Evolutionary conservation across 1,139 yeast genomes (phyloP).

Genomic region (Candida sojae): DNA sequence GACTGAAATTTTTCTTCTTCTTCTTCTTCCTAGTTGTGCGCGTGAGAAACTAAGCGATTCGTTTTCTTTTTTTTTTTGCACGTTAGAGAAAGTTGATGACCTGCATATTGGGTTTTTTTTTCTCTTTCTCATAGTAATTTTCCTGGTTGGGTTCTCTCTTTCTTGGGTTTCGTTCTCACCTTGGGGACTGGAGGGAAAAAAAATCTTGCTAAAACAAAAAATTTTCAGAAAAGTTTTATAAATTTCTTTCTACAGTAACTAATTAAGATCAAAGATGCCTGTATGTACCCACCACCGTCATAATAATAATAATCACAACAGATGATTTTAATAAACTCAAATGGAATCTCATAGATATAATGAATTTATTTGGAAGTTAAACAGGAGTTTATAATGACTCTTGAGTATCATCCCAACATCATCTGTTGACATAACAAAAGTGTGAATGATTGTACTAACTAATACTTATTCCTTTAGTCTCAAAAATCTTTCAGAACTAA

Average conservation of each 20-base stretch:
- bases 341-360: neutral
- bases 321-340: neutral
- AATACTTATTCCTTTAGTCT: constrained; percentile 50
- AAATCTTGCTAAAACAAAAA: constrained; percentile 7
- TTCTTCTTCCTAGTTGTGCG: neutral
- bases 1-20: neutral
- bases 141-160: neutral
- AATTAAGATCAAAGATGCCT: constrained; percentile 30
- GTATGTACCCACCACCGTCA: constrained; percentile 25
- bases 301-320: neutral
- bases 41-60: too few species aligned
- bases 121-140: neutral
- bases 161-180: neutral
- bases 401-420: neutral
- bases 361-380: neutral
- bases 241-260: constrained; percentile 10
- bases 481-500: constrained; percentile 97
- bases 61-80: neutral
- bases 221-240: constrained; percentile 6
- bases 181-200: constrained; percentile 1
- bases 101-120: constrained; percentile 1
- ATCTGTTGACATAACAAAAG: neutral
- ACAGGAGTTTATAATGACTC: neutral
- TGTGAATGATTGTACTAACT: constrained; percentile 20
- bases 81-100: neutral